Evolutionary conservation across 495 filamentous ascomycete genomes (phyloP).

Genomic region (Chlorociboria aeruginascens): DNA sequence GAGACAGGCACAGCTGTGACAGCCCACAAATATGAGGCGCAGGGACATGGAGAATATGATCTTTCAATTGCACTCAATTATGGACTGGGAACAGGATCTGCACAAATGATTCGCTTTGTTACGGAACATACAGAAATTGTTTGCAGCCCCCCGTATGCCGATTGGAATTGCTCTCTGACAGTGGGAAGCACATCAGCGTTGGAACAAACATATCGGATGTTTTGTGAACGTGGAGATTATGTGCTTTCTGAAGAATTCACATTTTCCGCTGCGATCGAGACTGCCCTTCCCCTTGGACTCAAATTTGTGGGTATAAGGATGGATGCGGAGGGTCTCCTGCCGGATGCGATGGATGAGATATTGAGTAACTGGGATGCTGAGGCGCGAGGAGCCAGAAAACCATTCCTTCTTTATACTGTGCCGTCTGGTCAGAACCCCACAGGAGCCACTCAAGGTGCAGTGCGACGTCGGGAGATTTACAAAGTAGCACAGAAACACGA

Average conservation of each 20-base stretch:
- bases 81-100: slow-evolving; percentile 70
- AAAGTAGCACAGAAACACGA: slow-evolving; percentile 69
- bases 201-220: slow-evolving; percentile 67
- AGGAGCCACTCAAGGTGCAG: slow-evolving; percentile 61
- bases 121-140: slow-evolving; percentile 88
- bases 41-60: slow-evolving; percentile 52
- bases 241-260: slow-evolving; percentile 79
- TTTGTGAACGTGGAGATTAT: slow-evolving; percentile 58
- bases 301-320: slow-evolving; percentile 60
- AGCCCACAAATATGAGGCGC: slow-evolving; percentile 74
- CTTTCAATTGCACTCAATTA: slow-evolving; percentile 50
- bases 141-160: slow-evolving; percentile 62
- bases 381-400: slow-evolving; percentile 50
- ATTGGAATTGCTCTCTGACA: slow-evolving; percentile 70
- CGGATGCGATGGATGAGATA: slow-evolving; percentile 25
- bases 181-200: slow-evolving; percentile 68
- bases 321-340: slow-evolving; percentile 67
- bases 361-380: slow-evolving; percentile 17
- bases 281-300: slow-evolving; percentile 64
- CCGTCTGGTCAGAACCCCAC: slow-evolving; percentile 89
- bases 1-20: slow-evolving; percentile 39
- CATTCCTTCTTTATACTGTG: slow-evolving; percentile 69
- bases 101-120: slow-evolving; percentile 77
- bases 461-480: slow-evolving; percentile 62
- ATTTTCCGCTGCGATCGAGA: slow-evolving; percentile 74